Base-by-base conservation (phyloP, 108 stramenopile genomes). In the Cyclotella atomus region DNA sequence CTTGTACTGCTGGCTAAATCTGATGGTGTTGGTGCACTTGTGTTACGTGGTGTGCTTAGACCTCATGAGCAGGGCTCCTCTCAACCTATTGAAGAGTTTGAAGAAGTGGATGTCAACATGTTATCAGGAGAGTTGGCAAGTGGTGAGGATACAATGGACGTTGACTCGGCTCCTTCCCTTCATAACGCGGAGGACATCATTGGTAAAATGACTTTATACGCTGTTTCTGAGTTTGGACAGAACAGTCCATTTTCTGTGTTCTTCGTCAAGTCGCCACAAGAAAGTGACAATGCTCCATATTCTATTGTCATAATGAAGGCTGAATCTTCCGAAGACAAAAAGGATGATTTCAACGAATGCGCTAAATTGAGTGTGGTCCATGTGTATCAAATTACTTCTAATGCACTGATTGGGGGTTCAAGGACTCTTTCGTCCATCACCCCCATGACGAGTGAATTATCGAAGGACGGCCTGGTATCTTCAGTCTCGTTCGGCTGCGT, bases 1-100 rank as follows among this genome's bases (percentile, higher is more conserved):
- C 65, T 91, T 53, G 74, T 91, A 14, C 57, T 93, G 12, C 61
- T 93, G 54, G 84, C 86, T 24, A 90, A 70, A 32, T 66, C 63
- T 25, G 74, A 75, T 52, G 73, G 68, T 6, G 43, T 70, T 20
- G 78, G 72, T 19, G 46, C 65, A 2, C 68, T 79, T 23, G 67
- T 70, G 5, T 70, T 75, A 27, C 73, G 76, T 55, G 77, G 76
- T 23, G 66, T 75, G 0, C 12, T 78, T n/a, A 50, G 73, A 44
- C 15, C 17, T 17, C 35, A 55, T 36, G 54, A 23, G 23, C 41
- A 59, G 14, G 72, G 1, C 21, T 30, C n/a, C n/a, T n/a, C 32
- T 1, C 56, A 43, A 44, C 35, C 68, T 45, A 46, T 67, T 50
- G 71, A 77, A 61, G 71, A 61, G 56, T 77, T 82, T 67, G 81